Base-by-base conservation (phyloP, 495 filamentous ascomycete genomes). In the Podospora australis region DNA sequence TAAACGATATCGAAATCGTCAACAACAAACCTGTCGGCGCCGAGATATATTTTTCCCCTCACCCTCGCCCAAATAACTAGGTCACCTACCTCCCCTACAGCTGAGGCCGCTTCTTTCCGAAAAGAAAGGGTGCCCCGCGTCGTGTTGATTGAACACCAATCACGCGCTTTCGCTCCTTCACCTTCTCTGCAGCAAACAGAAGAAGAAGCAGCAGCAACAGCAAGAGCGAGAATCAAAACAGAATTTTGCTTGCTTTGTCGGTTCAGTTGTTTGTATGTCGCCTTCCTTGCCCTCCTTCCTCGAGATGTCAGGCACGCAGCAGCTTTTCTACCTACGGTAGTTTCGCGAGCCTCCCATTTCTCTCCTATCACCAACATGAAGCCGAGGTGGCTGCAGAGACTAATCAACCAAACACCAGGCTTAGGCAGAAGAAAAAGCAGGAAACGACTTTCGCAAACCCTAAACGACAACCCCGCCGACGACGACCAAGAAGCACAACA, bases 301-400 rank as follows among this genome's bases (percentile, higher is more conserved):
- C 40, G 24, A 8, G 19, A 17, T 40, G 6, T 6, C 30, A 38
- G 26, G 11, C 11, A 34, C 34, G 16, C 44, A n/a, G 7, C 38
- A 30, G 24, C 30, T 34, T 30, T 28, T 20, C 17, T 10, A 10
- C n/a, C n/a, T n/a, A n/a, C n/a, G n/a, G n/a, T n/a, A n/a, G n/a
- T n/a, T 23, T 46, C 22, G 21, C 35, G 16, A 28, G 10, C n/a
- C 5, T 14, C 13, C 13, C 17, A 1, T 16, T 1, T 26, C 43
- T 4, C 20, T 38, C 60, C 60, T 57, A 45, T 36, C 16, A 50
- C 46, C 43, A 44, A 21, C 7, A 44, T 26, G 28, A 52, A 34
- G 24, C 44, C 34, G 8, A 26, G 21, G 34, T 58, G 57, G 19
- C n/a, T 60, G 7, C 54, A 44, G 49, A 60, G 30, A 49, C 60